Conservation (phyloP, 257 asterid species). For the Solanum sejunctum region DNA sequence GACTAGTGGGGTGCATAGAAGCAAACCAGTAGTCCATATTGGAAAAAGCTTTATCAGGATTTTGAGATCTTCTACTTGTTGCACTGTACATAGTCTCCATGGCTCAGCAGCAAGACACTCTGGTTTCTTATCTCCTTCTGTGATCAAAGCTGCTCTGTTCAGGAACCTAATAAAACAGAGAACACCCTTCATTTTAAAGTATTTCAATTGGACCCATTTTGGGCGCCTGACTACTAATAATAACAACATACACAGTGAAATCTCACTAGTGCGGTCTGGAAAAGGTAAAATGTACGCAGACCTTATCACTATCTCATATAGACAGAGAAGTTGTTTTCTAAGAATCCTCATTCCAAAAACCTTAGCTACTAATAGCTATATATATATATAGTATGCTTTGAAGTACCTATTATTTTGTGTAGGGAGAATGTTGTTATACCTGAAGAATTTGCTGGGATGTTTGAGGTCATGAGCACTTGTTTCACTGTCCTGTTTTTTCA, state of each 20-base stretch:
- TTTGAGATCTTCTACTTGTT: slow-evolving; percentile 15
- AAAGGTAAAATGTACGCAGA: too few species aligned
- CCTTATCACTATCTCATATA: too few species aligned
- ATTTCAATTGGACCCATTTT: neutral
- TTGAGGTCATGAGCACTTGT: slow-evolving; percentile 3
- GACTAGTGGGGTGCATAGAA: slow-evolving; percentile 5
- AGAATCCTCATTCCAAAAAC: too few species aligned
- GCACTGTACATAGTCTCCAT: slow-evolving; percentile 8
- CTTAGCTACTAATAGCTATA: neutral
- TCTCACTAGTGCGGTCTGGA: too few species aligned
- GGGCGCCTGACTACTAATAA: neutral
- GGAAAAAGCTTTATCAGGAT: slow-evolving; percentile 5
- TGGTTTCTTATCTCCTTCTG: neutral
- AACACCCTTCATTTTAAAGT: neutral
- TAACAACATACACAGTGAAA: too few species aligned
- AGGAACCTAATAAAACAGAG: neutral
- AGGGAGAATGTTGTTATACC: slow-evolving; percentile 11
- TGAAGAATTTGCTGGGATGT: slow-evolving; percentile 20
- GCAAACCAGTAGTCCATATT: slow-evolving; percentile 7
- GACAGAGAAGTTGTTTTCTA: too few species aligned
- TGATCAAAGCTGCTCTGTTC: slow-evolving; percentile 8
- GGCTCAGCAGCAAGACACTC: neutral
- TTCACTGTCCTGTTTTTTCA: neutral
- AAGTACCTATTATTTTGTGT: neutral
- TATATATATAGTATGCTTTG: neutral